phyloP scores from a whole-genome alignment of 192 early-diverging fungal genomes.

The Pilobolus umbonatus region DNA sequence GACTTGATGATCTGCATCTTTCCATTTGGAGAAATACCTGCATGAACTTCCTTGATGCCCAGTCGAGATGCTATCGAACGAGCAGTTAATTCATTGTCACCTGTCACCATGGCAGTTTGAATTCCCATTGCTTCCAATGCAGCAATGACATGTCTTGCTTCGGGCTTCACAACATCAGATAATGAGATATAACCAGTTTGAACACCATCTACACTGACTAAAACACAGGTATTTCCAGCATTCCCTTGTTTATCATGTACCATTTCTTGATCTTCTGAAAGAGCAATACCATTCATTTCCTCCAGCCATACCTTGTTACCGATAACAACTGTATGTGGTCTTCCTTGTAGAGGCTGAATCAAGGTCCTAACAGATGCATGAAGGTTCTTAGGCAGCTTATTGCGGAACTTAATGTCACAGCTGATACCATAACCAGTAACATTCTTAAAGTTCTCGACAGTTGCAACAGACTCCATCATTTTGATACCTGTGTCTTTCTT shows the following conservation, averaged over 20 bases:
- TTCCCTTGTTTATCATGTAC: slow-evolving; percentile 42
- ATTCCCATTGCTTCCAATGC: slow-evolving; percentile 73
- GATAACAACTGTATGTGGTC: slow-evolving; percentile 47
- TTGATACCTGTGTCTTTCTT: slow-evolving; percentile 34
- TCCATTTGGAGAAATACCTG: slow-evolving; percentile 85
- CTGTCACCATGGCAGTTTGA: slow-evolving; percentile 87
- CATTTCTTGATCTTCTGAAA: slow-evolving; percentile 25
- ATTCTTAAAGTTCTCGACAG: slow-evolving; percentile 57
- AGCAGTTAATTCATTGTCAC: slow-evolving; percentile 85
- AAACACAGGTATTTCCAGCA: slow-evolving; percentile 74
- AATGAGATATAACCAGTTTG: slow-evolving; percentile 72
- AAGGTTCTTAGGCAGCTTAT: not conserved
- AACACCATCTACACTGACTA: slow-evolving; percentile 60
- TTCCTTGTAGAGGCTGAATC: not conserved
- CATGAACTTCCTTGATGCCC: slow-evolving; percentile 83
- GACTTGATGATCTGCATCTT: slow-evolving; percentile 70
- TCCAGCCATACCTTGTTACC: slow-evolving; percentile 72
- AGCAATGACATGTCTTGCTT: slow-evolving; percentile 63
- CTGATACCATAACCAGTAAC: slow-evolving; percentile 38
- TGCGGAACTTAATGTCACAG: slow-evolving; percentile 24
- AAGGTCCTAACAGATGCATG: not conserved
- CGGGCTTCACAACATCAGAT: slow-evolving; percentile 81
- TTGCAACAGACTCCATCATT: slow-evolving; percentile 34
- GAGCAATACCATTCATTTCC: slow-evolving; percentile 32
- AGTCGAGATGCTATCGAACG: slow-evolving; percentile 74